Evolutionary conservation across 2,329 filamentous ascomycete genomes (phyloP), one percentile per base, ranked within the genome.

Genomic region (Penicillium sp.): DNA sequence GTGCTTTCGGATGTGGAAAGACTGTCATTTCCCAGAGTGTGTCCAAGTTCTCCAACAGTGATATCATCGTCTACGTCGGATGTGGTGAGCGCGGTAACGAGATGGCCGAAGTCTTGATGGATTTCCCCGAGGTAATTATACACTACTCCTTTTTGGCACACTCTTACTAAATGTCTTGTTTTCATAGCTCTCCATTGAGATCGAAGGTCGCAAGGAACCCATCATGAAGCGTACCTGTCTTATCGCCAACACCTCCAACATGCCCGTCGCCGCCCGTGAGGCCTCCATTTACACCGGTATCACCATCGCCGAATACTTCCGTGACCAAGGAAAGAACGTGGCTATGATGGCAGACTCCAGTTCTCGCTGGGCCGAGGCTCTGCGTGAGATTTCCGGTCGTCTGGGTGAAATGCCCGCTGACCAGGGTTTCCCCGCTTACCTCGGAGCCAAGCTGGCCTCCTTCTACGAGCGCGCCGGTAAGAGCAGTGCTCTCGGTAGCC

Each of bases 271-370:
- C 61, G 94, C 94, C 58, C 91, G 94, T 79, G 94, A 99, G 77
- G 94, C 94, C 54, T 99, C 94, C 62, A 99, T 99, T 73, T 99
- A 99, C 79, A 99, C 94, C 3, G 94, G 86, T 71, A 96, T 97
- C 62, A 96, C 91, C 0, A 88, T 97, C 0, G 90, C 91, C 40
- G 94, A 99, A 74, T 99, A 99, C 71, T 97, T 97, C 82, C 85
- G 94, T 64, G 94, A 99, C 71, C 91, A 96, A 77, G 94, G 94
- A 61, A 93, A 97, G 77, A 85, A 96, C 74, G 94, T 99, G 38
- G 93, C 94, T 67, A 99, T 99, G 94, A 99, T 99, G 94, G 94
- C 94, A 61, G 94, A 99, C 78, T 97, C 94, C 14, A 90, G 93
- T 49, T 99, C 94, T 50, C 92, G 94, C 63, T 99, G 94, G 94